phyloP scores from a whole-genome alignment of 257 asterid species.

The Solanum paucissectum region DNA sequence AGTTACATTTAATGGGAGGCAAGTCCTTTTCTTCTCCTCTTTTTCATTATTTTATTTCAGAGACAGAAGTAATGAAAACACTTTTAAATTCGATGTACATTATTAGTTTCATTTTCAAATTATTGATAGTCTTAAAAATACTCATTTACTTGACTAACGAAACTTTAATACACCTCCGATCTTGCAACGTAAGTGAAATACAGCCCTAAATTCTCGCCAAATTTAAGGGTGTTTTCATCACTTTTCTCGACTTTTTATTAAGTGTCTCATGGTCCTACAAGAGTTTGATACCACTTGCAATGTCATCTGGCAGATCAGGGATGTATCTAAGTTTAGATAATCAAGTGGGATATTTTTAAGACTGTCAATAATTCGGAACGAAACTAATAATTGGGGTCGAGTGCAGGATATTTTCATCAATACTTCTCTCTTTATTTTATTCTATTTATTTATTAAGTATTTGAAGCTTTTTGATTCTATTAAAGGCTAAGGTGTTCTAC shows the following conservation, averaged over 20 bases:
- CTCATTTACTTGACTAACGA: neutral
- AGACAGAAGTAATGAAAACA: too few species aligned
- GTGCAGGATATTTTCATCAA: too few species aligned
- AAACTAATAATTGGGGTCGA: too few species aligned
- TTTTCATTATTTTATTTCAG: neutral
- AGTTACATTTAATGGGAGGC: slow-evolving; percentile 55
- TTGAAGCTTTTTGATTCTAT: slow-evolving; percentile 9
- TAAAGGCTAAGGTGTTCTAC: slow-evolving; percentile 5
- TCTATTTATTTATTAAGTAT: neutral
- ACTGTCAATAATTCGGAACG: too few species aligned
- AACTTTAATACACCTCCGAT: neutral
- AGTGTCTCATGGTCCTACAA: neutral
- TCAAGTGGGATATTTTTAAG: accelerated
- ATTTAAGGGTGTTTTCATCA: neutral
- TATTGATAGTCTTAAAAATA: too few species aligned
- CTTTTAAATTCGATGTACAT: neutral
- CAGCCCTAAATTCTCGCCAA: neutral
- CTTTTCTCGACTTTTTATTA: too few species aligned
- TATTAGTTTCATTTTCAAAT: too few species aligned
- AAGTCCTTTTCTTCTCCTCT: slow-evolving; percentile 24
- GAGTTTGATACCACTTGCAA: neutral
- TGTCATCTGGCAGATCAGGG: too few species aligned
- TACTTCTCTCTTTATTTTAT: slow-evolving; percentile 4
- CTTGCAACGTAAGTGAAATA: neutral
- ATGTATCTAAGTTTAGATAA: too few species aligned